Percentiles rank a stretch among this genome's conserved stretches.
Conservation (phyloP, 1,284 basidiomycete species). For the Trametes polyzona region DNA sequence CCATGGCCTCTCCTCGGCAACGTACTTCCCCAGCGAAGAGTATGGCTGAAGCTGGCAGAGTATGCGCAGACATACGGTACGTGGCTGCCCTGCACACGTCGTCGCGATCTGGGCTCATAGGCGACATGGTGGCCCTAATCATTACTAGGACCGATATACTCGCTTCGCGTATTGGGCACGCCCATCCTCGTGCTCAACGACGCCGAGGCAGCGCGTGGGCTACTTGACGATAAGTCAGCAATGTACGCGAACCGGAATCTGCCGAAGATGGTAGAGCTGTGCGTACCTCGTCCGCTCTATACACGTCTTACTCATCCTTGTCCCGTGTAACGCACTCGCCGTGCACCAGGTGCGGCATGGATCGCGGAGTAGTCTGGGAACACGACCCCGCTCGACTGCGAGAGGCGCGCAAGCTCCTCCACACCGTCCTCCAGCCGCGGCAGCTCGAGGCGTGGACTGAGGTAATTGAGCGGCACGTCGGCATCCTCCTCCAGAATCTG, state of each 20-base stretch:
- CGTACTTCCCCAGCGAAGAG: background rate
- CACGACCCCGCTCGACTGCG: constrained; percentile 14
- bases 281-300: background rate
- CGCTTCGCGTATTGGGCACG: constrained; percentile 12
- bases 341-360: constrained; percentile 12
- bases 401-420: constrained; percentile 15
- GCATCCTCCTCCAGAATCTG: constrained; percentile 10
- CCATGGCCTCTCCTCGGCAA: constrained; percentile 8
- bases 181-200: constrained; percentile 18
- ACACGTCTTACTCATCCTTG: background rate
- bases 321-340: background rate
- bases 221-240: constrained; percentile 16
- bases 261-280: constrained; percentile 24
- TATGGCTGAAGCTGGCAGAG: constrained; percentile 3
- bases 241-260: constrained; percentile 17
- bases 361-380: constrained; percentile 21
- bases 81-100: background rate
- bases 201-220: constrained; percentile 12
- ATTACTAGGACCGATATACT: constrained; percentile 14
- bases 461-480: constrained; percentile 7
- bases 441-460: constrained; percentile 6
- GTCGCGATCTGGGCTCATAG: background rate
- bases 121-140: background rate
- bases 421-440: constrained; percentile 9
- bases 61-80: constrained; percentile 7